Evolutionary conservation across 352 stramenopile genomes (phyloP).

Genomic region (Pythium periplocum): DNA sequence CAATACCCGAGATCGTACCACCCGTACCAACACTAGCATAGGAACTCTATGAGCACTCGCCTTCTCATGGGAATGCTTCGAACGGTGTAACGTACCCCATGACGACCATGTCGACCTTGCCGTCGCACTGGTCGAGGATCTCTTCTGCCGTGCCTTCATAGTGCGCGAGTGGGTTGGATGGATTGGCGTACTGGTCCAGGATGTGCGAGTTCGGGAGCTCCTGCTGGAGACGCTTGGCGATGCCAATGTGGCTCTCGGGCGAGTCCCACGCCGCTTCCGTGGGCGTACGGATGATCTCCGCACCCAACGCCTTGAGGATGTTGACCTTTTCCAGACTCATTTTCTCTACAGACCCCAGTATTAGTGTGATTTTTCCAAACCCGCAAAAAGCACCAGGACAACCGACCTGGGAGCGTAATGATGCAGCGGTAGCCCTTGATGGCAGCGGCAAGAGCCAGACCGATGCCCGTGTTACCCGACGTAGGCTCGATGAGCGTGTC

Average conservation of each 20-base stretch:
- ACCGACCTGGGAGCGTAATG: slow-evolving; percentile 70
- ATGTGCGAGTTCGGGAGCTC: slow-evolving; percentile 94
- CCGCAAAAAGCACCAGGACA: background rate
- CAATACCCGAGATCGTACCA: slow-evolving; percentile 92
- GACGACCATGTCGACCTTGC: slow-evolving; percentile 94
- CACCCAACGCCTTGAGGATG: slow-evolving; percentile 92
- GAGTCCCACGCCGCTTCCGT: slow-evolving; percentile 95
- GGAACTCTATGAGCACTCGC: background rate
- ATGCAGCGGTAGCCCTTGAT: slow-evolving; percentile 95
- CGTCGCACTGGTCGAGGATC: slow-evolving; percentile 89
- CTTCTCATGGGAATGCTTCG: background rate
- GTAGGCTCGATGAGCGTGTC: slow-evolving; percentile 97
- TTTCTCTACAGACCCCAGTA: slow-evolving; percentile 64
- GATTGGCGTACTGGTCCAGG: slow-evolving; percentile 95
- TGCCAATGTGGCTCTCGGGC: slow-evolving; percentile 91
- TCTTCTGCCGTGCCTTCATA: slow-evolving; percentile 94
- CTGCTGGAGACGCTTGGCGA: slow-evolving; percentile 86
- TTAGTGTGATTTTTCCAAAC: background rate
- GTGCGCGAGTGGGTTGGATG: slow-evolving; percentile 93
- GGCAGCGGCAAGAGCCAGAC: slow-evolving; percentile 93
- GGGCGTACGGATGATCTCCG: slow-evolving; percentile 94
- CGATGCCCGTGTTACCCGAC: slow-evolving; percentile 98
- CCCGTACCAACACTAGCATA: slow-evolving; percentile 84
- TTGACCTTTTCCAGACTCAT: slow-evolving; percentile 96
- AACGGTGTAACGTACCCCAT: slow-evolving; percentile 36